Percentiles rank a stretch among this genome's conserved stretches.
phyloP scores from a whole-genome alignment of 768 basidiomycete species.

The Boletus reticuloceps region DNA sequence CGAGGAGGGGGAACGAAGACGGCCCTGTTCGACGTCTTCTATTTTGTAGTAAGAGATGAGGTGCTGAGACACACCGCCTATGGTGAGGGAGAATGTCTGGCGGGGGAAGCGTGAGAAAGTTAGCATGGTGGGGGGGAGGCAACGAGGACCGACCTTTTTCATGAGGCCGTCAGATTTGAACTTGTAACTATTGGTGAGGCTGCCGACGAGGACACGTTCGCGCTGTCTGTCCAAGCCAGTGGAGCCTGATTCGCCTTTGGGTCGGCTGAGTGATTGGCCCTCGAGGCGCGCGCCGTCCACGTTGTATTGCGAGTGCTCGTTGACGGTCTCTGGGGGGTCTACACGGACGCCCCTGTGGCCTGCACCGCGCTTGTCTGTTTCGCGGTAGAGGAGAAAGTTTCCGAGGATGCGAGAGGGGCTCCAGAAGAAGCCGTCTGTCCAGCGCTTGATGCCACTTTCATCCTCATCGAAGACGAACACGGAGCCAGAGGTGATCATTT shows the following conservation, averaged over 20 bases:
- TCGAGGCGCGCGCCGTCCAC: slow-evolving; percentile 30
- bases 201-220: slow-evolving; percentile 84
- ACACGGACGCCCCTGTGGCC: slow-evolving; percentile 55
- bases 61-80: slow-evolving; percentile 84
- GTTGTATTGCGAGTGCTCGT: slow-evolving; percentile 39
- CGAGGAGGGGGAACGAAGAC: slow-evolving; percentile 84
- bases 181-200: slow-evolving; percentile 89
- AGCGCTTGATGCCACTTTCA: slow-evolving; percentile 95
- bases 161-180: slow-evolving; percentile 93
- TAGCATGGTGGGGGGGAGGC: not conserved
- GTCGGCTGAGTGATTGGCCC: slow-evolving; percentile 57
- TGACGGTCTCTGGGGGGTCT: slow-evolving; percentile 38
- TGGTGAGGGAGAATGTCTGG: slow-evolving; percentile 89
- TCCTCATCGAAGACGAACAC: slow-evolving; percentile 98
- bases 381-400: slow-evolving; percentile 94
- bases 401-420: slow-evolving; percentile 89
- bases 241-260: slow-evolving; percentile 50
- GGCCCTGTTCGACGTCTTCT: slow-evolving; percentile 86
- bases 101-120: slow-evolving; percentile 29
- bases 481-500: slow-evolving; percentile 89
- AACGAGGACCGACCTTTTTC: slow-evolving; percentile 76
- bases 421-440: slow-evolving; percentile 98
- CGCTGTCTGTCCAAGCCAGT: slow-evolving; percentile 63
- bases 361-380: slow-evolving; percentile 81
- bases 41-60: slow-evolving; percentile 94